These are phyloP conservation scores for Alternaria ventricosa DNA, from an alignment of 2,329 filamentous ascomycete species.

Conservation along the genomic window DNA sequence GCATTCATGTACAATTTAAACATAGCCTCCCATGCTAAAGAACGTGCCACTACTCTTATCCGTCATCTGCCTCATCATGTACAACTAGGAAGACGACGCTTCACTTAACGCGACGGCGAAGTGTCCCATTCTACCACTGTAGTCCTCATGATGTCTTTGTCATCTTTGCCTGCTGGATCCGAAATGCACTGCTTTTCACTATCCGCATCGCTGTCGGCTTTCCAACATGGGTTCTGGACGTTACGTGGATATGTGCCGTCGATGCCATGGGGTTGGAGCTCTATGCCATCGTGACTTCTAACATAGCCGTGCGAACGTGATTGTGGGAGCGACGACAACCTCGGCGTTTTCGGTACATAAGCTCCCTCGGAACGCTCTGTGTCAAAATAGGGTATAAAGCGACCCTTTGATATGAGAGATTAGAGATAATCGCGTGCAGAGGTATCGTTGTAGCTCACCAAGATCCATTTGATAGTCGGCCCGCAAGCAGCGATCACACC, in stretches of 20 bases:
- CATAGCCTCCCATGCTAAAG: no score
- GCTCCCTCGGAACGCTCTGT: neutral
- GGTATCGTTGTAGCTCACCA: neutral
- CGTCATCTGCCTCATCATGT: neutral
- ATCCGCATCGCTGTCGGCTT: neutral
- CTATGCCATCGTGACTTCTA: neutral
- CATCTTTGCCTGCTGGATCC: neutral
- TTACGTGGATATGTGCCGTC: neutral
- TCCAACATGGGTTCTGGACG: neutral
- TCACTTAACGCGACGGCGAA: neutral
- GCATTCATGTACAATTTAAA: no score
- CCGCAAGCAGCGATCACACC: conserved; percentile 12
- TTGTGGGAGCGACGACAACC: neutral
- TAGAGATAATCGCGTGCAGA: no score
- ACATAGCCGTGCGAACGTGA: neutral
- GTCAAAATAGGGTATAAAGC: conserved; percentile 12
- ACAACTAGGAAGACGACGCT: neutral
- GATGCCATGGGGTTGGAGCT: neutral
- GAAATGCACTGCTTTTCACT: neutral
- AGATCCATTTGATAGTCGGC: conserved; percentile 16
- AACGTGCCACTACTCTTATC: no score
- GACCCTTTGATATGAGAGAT: neutral
- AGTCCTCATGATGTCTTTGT: neutral
- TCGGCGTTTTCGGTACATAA: no score
- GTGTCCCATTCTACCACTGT: neutral